Base-by-base conservation (phyloP, 306 rosid species). In the Amphicarpaea edgeworthii region DNA sequence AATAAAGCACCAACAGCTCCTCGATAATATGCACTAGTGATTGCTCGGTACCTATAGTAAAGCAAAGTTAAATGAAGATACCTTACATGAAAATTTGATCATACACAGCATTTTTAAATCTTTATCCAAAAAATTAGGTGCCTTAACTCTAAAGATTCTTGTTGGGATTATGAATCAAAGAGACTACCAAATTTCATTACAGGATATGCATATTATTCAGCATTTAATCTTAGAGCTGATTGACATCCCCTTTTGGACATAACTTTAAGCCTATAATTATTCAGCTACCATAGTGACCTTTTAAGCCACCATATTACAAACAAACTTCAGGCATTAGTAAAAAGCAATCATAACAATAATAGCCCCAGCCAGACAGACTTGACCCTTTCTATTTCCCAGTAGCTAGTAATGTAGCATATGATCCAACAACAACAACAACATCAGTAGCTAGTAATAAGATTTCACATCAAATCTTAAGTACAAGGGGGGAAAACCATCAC, bases 1-100 rank as follows among this genome's bases (percentile, higher is more conserved):
- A 92, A 86, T 28, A 92, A 79, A 11, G 97, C 97, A 4, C 97
- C 97, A n/a, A 90, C 96, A 19, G 93, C 96, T 66, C 96, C 93
- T 3, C 93, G 79, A 55, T 90, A 90, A 71, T 90, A 92, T 50
- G 97, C 96, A 72, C 93, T 92, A 1, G 96, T 92, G 70, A 90
- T 92, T 61, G 96, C 93, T 34, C 97, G 96, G 67, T 92, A 90
- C 92, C 96, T 92, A 28, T 1, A 78, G 23, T 6, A 62, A 71
- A 68, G 30, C 28, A 62, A 58, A 54, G 10, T 8, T n/a, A 37
- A 73, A 73, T 68, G 45, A n/a, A 73, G 70, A 55, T 50, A 68
- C 54, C 62, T 34, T 8, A 14, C 41, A 40, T 21, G 57, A 38
- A 63, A 67, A 53, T 50, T 49, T 24, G 37, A 50, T 69, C 26